Evolutionary conservation across 495 filamentous ascomycete species (phyloP).

Genomic region (Penicillium roqueforti): DNA sequence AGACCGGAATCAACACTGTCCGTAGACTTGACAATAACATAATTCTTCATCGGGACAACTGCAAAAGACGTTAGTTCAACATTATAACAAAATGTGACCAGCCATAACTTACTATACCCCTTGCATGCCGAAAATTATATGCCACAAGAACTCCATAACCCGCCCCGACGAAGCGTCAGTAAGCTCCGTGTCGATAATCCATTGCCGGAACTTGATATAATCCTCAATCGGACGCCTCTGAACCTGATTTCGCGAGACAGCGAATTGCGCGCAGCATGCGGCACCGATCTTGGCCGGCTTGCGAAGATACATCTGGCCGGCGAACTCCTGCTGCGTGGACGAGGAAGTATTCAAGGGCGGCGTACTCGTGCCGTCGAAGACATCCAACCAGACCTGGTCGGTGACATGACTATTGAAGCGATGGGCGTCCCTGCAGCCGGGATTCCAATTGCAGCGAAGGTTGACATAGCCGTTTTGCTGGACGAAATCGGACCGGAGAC

Average conservation of each 20-base stretch:
- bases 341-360: slow-evolving; percentile 40
- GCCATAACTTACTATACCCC: slow-evolving; percentile 39
- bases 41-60: slow-evolving; percentile 46
- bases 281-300: slow-evolving; percentile 38
- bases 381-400: slow-evolving; percentile 45
- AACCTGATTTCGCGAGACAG: slow-evolving; percentile 49
- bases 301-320: slow-evolving; percentile 19
- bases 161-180: slow-evolving; percentile 61
- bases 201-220: slow-evolving; percentile 61
- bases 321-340: slow-evolving; percentile 9
- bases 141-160: slow-evolving; percentile 74
- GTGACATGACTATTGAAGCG: slow-evolving; percentile 58
- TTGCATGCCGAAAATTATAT: slow-evolving; percentile 56
- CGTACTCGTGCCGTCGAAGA: slow-evolving; percentile 52
- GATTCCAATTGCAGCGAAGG: slow-evolving; percentile 61
- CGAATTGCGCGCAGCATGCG: slow-evolving; percentile 69
- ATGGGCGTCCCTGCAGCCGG: slow-evolving; percentile 51
- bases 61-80: not conserved
- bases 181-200: slow-evolving; percentile 58
- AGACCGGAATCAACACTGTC: slow-evolving; percentile 31
- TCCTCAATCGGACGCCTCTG: slow-evolving; percentile 51
- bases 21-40: slow-evolving; percentile 50
- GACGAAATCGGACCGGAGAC: slow-evolving; percentile 48
- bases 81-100: not conserved
- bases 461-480: slow-evolving; percentile 60